Percentiles rank a stretch among this genome's conserved stretches.
phyloP scores from a whole-genome alignment of 106 monocot species.

The Platanthera zijinensis region DNA sequence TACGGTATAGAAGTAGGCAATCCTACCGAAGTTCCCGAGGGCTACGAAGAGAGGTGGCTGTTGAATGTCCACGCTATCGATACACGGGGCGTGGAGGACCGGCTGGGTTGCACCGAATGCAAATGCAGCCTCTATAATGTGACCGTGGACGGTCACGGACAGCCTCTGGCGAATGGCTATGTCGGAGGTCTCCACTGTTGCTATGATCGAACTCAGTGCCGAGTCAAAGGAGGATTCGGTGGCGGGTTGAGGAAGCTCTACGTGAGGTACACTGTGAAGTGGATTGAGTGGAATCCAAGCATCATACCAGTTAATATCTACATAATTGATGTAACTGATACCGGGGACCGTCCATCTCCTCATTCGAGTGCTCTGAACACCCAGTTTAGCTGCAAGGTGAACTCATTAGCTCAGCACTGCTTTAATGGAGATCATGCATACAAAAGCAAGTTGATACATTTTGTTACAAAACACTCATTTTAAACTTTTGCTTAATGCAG shows the following conservation, averaged over 20 bases:
- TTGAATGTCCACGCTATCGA: constrained; percentile 87
- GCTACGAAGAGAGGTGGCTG: constrained; percentile 69
- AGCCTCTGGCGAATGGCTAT: constrained; percentile 29
- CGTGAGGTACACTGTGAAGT: constrained; percentile 62
- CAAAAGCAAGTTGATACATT: background rate
- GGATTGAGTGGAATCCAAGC: constrained; percentile 52
- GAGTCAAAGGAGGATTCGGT: constrained; percentile 24
- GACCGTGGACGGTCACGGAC: constrained; percentile 32
- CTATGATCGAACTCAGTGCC: constrained; percentile 61
- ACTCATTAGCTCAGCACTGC: background rate
- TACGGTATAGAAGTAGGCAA: constrained; percentile 74
- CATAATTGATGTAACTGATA: constrained; percentile 64
- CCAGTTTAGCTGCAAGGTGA: constrained; percentile 36
- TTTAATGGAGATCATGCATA: background rate
- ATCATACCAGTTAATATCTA: constrained; percentile 72
- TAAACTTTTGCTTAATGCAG: constrained; percentile 19
- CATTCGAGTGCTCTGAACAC: background rate
- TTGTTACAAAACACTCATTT: background rate
- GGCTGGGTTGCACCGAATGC: constrained; percentile 68
- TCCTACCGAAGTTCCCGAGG: constrained; percentile 32
- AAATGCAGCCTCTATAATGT: constrained; percentile 70
- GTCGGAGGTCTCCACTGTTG: constrained; percentile 68
- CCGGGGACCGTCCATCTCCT: background rate
- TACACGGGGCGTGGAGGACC: constrained; percentile 58
- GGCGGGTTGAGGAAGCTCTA: constrained; percentile 34